Percentiles rank a stretch among this genome's conserved stretches.
phyloP scores from a whole-genome alignment of 106 monocot genomes.

The Iris macrosiphon region DNA sequence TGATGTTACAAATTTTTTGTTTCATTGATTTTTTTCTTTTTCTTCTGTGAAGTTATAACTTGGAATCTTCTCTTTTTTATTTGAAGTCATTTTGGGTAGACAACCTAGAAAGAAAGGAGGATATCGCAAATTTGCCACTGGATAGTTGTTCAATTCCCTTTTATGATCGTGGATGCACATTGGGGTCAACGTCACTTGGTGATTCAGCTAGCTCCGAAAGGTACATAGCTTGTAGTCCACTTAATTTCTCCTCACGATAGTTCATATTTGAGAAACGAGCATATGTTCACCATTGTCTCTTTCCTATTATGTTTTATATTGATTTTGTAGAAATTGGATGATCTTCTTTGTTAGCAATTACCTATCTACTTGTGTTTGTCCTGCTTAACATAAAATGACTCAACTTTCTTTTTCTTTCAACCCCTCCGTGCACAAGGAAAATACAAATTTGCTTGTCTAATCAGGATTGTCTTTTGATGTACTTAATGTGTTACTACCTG shows the following conservation, averaged over 20 bases:
- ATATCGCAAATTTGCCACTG: constrained; percentile 14
- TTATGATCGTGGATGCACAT: constrained; percentile 79
- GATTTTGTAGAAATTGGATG: background rate
- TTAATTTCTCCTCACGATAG: background rate
- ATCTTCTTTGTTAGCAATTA: background rate
- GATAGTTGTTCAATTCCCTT: constrained; percentile 52
- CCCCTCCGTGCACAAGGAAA: background rate
- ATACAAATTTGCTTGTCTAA: too few relatives aligned
- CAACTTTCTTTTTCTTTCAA: background rate
- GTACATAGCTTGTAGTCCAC: constrained; percentile 19
- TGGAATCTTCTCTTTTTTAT: constrained; percentile 2
- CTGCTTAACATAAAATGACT: background rate
- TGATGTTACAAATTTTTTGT: background rate
- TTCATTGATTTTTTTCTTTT: background rate
- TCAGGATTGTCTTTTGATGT: too few relatives aligned
- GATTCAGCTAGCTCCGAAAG: constrained; percentile 49
- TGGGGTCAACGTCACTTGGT: constrained; percentile 50
- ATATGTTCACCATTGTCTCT: background rate
- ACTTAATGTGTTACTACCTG: too few relatives aligned
- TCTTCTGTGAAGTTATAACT: background rate
- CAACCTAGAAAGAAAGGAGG: constrained; percentile 51
- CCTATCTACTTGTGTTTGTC: background rate
- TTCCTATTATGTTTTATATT: background rate
- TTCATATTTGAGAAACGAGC: background rate
- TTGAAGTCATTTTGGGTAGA: constrained; percentile 86